phyloP scores from a whole-genome alignment of 768 basidiomycete genomes.

The Panellus pusillus region DNA sequence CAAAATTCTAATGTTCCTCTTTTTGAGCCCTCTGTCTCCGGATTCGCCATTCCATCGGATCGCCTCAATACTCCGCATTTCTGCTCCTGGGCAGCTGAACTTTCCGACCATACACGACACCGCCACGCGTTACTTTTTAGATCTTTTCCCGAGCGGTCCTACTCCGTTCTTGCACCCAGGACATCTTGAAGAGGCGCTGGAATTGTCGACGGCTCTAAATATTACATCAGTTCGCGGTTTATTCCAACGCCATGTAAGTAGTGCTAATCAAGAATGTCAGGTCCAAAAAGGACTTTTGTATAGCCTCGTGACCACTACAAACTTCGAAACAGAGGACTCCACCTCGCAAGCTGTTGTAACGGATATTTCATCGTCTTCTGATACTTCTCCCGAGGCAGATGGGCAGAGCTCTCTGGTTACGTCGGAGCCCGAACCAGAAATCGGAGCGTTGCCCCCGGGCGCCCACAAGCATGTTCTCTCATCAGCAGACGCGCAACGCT shows the following conservation, averaged over 20 bases:
- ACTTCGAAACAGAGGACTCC: conserved; percentile 48
- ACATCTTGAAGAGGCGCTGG: conserved; percentile 53
- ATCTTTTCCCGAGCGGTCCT: conserved; percentile 52
- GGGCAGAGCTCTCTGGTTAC: conserved; percentile 1
- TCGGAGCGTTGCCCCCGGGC: conserved; percentile 19
- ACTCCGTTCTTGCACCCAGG: conserved; percentile 42
- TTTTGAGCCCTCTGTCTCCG: conserved; percentile 45
- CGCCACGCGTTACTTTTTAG: conserved; percentile 42
- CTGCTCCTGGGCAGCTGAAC: conserved; percentile 54
- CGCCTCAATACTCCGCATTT: conserved; percentile 56
- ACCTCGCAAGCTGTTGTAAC: neutral
- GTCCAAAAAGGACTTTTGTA: conserved; percentile 66
- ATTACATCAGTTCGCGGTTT: conserved; percentile 47
- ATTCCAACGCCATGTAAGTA: neutral
- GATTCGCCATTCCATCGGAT: conserved; percentile 47
- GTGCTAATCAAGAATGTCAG: conserved; percentile 29
- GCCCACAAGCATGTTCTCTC: conserved; percentile 30
- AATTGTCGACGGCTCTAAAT: conserved; percentile 47
- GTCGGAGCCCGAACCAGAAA: conserved; percentile 7
- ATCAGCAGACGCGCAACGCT: conserved; percentile 37
- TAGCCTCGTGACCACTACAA: conserved; percentile 56
- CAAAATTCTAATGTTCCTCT: conserved; percentile 5
- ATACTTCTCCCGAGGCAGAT: neutral
- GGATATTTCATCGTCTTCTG: no score
- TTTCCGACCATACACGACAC: conserved; percentile 51